Conservation (phyloP, 1,284 basidiomycete genomes). For the Ustilago shanxiensis region DNA sequence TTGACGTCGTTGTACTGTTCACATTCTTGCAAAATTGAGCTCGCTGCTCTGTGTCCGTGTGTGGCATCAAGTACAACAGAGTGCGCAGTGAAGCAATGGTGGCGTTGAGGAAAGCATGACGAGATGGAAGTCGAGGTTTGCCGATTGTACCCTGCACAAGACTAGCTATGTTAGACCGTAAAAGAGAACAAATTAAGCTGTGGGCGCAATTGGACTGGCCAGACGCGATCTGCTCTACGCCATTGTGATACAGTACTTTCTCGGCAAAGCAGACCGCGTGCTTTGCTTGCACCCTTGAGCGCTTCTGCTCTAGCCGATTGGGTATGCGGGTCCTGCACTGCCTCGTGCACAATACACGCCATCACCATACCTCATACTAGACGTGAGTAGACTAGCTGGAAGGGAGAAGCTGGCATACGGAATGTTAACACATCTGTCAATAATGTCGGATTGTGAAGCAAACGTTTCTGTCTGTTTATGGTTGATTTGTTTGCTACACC, state of each 20-base stretch:
- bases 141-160: neutral
- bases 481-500: neutral
- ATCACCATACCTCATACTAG: neutral
- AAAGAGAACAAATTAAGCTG: neutral
- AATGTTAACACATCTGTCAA: no score
- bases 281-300: neutral
- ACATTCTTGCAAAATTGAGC: conserved; percentile 4
- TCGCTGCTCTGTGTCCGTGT: neutral
- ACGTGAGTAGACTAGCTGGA: no score
- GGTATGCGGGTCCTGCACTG: no score
- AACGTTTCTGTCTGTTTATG: neutral
- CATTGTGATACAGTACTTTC: neutral
- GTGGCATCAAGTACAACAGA: conserved; percentile 1
- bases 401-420: neutral
- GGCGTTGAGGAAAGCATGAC: neutral
- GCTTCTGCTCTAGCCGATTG: no score
- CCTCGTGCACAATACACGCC: no score
- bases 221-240: neutral
- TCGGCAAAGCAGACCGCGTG: neutral
- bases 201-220: neutral
- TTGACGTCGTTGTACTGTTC: neutral
- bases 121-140: neutral
- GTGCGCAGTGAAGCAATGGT: neutral
- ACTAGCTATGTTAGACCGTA: neutral
- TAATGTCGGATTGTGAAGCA: neutral